These are phyloP conservation scores for Scheffersomyces coipomensis DNA, from an alignment of 805 yeast species.

Conservation along the genomic window DNA sequence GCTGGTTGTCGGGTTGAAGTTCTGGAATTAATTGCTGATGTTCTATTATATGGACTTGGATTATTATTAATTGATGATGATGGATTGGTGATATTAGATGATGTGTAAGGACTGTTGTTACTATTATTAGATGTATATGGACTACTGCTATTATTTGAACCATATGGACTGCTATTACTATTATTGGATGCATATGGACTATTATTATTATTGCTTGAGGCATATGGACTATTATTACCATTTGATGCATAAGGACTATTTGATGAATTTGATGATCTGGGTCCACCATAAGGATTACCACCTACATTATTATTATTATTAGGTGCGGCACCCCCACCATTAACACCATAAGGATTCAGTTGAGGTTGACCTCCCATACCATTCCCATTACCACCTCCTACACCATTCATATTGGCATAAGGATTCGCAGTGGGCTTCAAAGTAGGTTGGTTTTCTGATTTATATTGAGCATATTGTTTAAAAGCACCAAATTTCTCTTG, in stretches of 20 bases:
- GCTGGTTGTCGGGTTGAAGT: neutral
- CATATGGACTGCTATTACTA: too few species aligned
- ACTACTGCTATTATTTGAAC: neutral
- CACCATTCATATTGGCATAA: conserved; percentile 28
- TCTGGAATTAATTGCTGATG: conserved; percentile 1
- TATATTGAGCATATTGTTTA: conserved; percentile 46
- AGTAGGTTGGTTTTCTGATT: conserved; percentile 32
- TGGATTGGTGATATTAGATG: neutral
- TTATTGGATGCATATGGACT: too few species aligned
- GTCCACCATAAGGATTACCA: conserved; percentile 9
- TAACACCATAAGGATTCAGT: conserved; percentile 9
- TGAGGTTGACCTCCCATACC: conserved; percentile 7
- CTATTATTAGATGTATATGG: conserved; percentile 10
- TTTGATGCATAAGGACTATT: too few species aligned
- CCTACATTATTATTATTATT: neutral
- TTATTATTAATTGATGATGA: conserved; percentile 2
- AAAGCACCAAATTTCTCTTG: conserved; percentile 53
- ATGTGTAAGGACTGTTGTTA: neutral
- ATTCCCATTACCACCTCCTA: conserved; percentile 1
- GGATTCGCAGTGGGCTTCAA: conserved; percentile 39
- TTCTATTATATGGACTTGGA: conserved; percentile 1
- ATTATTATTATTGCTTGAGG: neutral
- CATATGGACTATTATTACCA: conserved; percentile 7
- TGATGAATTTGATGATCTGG: conserved; percentile 1
- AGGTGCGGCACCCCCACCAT: neutral